phyloP scores from a whole-genome alignment of 2,329 filamentous ascomycete genomes.

The Decorospora gaudefroyi region DNA sequence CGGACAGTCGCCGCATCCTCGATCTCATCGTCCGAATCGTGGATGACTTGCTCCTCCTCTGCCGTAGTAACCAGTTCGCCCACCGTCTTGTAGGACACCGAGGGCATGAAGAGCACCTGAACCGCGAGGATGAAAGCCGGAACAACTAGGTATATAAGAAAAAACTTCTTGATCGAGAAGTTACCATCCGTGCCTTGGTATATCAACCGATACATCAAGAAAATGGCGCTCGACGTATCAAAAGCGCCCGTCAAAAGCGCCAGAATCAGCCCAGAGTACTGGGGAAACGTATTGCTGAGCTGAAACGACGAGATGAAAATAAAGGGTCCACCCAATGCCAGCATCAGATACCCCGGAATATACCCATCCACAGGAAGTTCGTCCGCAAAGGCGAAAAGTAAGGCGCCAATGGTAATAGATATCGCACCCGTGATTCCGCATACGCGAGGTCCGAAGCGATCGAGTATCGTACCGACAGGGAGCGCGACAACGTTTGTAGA shows the following conservation, averaged over 20 bases:
- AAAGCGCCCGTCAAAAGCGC: slow-evolving; percentile 58
- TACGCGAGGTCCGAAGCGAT: slow-evolving; percentile 77
- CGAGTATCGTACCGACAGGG: slow-evolving; percentile 82
- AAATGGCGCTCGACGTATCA: slow-evolving; percentile 56
- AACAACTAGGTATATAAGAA: slow-evolving; percentile 56
- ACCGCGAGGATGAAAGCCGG: slow-evolving; percentile 52
- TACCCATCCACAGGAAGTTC: slow-evolving; percentile 71
- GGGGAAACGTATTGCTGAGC: slow-evolving; percentile 57
- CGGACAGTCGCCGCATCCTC: slow-evolving; percentile 54
- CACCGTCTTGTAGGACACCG: slow-evolving; percentile 59
- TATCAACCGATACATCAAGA: slow-evolving; percentile 54
- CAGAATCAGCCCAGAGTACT: slow-evolving; percentile 55
- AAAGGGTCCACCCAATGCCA: slow-evolving; percentile 57
- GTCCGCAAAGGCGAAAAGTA: slow-evolving; percentile 71
- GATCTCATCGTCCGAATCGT: slow-evolving; percentile 61
- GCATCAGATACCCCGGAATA: slow-evolving; percentile 56
- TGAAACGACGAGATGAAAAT: slow-evolving; percentile 58
- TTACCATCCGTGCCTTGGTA: slow-evolving; percentile 51
- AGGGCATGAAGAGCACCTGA: slow-evolving; percentile 55
- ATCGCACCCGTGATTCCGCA: slow-evolving; percentile 72
- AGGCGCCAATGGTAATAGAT: slow-evolving; percentile 70
- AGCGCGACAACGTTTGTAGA: slow-evolving; percentile 85
- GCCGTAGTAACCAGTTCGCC: slow-evolving; percentile 79
- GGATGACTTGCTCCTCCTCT: slow-evolving; percentile 56
- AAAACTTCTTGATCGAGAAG: slow-evolving; percentile 56